Percentiles rank a stretch among this genome's conserved stretches.
phyloP scores from a whole-genome alignment of 2,329 filamentous ascomycete species.

The Alternaria conjuncta region DNA sequence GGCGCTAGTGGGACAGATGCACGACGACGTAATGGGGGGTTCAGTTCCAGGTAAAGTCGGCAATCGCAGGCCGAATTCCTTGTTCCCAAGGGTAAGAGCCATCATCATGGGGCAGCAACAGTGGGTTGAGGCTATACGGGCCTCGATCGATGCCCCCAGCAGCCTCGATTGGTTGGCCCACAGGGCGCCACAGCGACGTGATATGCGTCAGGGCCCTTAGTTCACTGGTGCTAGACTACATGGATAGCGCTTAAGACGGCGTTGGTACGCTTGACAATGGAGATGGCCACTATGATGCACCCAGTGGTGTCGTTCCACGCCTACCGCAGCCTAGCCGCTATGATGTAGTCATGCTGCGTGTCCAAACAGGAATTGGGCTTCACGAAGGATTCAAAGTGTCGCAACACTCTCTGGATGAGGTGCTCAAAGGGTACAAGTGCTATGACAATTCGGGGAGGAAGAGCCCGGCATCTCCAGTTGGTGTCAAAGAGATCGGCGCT shows the following conservation, averaged over 20 bases:
- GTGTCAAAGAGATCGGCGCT: constrained; percentile 17
- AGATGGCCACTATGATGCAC: constrained; percentile 13
- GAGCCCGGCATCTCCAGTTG: neutral
- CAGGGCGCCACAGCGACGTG: constrained; percentile 2
- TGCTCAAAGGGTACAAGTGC: neutral
- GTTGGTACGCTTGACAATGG: constrained; percentile 22
- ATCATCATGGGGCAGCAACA: constrained; percentile 6
- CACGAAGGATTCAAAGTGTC: neutral
- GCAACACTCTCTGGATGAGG: neutral
- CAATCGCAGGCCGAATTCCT: neutral
- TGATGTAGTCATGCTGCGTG: constrained; percentile 12
- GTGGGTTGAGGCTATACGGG: constrained; percentile 2
- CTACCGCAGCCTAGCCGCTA: constrained; percentile 6
- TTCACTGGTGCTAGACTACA: constrained; percentile 6
- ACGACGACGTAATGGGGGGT: constrained; percentile 34
- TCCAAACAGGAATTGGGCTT: constrained; percentile 8
- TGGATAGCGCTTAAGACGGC: constrained; percentile 19
- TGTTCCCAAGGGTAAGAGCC: neutral
- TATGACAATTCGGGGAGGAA: neutral
- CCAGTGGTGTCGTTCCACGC: constrained; percentile 9
- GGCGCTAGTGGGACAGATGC: constrained; percentile 9
- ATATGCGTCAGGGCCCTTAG: constrained; percentile 22
- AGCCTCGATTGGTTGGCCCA: constrained; percentile 6
- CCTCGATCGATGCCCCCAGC: constrained; percentile 9
- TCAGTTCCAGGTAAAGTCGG: constrained; percentile 1